Evolutionary conservation across 306 rosid species (phyloP), one percentile per base, ranked within the genome.

Genomic region (Pachyrhizus erosus): DNA sequence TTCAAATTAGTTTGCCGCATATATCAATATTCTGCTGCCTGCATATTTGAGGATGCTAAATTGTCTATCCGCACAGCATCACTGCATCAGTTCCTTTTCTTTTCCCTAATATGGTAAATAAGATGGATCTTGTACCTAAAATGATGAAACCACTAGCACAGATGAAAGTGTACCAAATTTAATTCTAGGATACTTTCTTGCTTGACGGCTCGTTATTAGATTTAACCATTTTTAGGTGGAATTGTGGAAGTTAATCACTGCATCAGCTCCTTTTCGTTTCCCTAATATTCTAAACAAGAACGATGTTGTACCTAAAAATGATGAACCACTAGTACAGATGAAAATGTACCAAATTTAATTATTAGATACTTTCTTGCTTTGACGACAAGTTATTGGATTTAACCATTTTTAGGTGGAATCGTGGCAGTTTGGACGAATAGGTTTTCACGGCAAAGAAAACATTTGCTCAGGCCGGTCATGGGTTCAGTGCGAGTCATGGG

Each of bases 71-170:
- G 33, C 40, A 17, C 55, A 17, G 64, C 69, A 23, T 69, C 40
- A 8, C 70, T 14, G 70, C 68, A 31, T 69, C 61, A 14, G 27
- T 26, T 20, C 67, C 15, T 11, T 74, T 66, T 64, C 24, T 77
- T 61, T 67, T 5, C 3, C 66, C 17, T 23, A 5, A 0, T 67
- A 21, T 18, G 57, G 64, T 73, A 45, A 46, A 43, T 67, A 64
- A 81, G 68, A 72, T 57, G 82, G 54, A 49, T 43, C 68, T 24
- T 26, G 21, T 78, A 34, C 49, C 11, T 69, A 43, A 69, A 45
- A 18, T 71, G 60, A 54, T 45, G 40, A 70, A 70, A 61, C 24
- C 26, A 9, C 20, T 52, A 40, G 9, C 26, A 6, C 66, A 24
- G 34, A 14, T 52, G 39, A 46, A 70, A 70, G 46, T 11, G 78